These are phyloP conservation scores for Neoascochyta sp. DNA, from an alignment of 2,329 filamentous ascomycete genomes.

Conservation along the genomic window DNA sequence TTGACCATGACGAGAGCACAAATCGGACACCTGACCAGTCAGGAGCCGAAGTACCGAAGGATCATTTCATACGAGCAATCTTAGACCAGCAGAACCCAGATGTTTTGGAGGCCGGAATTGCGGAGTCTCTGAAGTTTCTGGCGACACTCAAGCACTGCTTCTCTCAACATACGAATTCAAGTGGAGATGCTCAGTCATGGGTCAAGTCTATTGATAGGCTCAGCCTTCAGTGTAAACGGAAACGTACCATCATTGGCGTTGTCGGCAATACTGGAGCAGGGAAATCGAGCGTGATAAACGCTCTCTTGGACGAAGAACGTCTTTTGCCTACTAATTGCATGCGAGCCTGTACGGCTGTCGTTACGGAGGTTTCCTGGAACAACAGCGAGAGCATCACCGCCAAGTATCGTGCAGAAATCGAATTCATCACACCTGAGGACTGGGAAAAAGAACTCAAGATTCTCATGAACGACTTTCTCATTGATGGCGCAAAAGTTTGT, in stretches of 20 bases:
- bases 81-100: constrained; percentile 29
- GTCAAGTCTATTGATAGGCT: constrained; percentile 43
- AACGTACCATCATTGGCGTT: constrained; percentile 54
- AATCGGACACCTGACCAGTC: too few species aligned
- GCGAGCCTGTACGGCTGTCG: constrained; percentile 59
- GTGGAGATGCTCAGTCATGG: constrained; percentile 41
- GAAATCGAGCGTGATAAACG: constrained; percentile 62
- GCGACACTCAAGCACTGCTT: constrained; percentile 34
- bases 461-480: constrained; percentile 49
- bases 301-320: constrained; percentile 59
- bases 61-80: constrained; percentile 30
- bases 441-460: constrained; percentile 53
- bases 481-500: constrained; percentile 39
- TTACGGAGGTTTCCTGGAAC: constrained; percentile 60
- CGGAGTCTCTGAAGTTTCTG: constrained; percentile 38
- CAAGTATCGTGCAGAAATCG: constrained; percentile 54
- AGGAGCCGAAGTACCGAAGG: too few species aligned
- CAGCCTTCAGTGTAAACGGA: constrained; percentile 38
- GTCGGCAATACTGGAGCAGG: constrained; percentile 61
- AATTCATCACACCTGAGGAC: constrained; percentile 53
- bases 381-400: constrained; percentile 35
- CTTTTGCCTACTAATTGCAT: constrained; percentile 56
- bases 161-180: constrained; percentile 10
- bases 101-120: constrained; percentile 41
- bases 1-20: too few species aligned